A percentile compares a stretch with the other conserved stretches of the same genome.
phyloP scores from a whole-genome alignment of 495 filamentous ascomycete species.

The Eremomyces bilateralis region DNA sequence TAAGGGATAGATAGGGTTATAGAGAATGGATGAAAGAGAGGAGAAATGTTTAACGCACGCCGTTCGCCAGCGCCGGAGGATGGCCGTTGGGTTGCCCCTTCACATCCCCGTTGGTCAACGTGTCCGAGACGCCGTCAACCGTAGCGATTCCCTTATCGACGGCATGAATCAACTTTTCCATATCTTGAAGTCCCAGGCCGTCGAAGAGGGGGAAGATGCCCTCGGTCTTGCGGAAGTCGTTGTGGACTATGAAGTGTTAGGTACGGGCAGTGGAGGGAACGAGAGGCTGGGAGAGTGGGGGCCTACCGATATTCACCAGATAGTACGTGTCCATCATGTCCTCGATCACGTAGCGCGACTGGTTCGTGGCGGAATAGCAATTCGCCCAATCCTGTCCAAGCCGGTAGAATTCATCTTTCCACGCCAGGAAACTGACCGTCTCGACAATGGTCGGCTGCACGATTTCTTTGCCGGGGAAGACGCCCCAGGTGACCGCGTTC shows the following conservation, averaged over 20 bases:
- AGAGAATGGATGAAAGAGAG: background rate
- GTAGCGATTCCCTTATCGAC: background rate
- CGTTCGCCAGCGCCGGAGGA: too few species aligned
- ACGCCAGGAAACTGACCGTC: constrained; percentile 90
- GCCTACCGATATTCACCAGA: constrained; percentile 76
- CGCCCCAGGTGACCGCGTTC: constrained; percentile 97
- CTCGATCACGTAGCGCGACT: constrained; percentile 66
- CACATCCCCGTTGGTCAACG: background rate
- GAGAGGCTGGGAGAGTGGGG: background rate
- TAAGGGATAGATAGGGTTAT: background rate
- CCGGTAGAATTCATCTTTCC: constrained; percentile 94
- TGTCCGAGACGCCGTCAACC: background rate
- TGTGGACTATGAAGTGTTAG: constrained; percentile 44
- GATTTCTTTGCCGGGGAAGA: constrained; percentile 96
- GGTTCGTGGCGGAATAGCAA: constrained; percentile 56
- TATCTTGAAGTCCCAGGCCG: constrained; percentile 44
- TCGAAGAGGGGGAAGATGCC: constrained; percentile 72
- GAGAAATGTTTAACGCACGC: too few species aligned
- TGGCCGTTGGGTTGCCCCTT: too few species aligned
- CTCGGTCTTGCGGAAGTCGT: constrained; percentile 68
- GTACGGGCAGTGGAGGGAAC: background rate
- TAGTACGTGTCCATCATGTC: constrained; percentile 77
- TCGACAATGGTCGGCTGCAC: constrained; percentile 99
- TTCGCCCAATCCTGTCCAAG: constrained; percentile 87
- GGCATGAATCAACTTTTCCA: constrained; percentile 27